These are phyloP conservation scores for Dendrocalamus sinicus DNA, from an alignment of 176 grass and related monocot species.

Conservation along the genomic window DNA sequence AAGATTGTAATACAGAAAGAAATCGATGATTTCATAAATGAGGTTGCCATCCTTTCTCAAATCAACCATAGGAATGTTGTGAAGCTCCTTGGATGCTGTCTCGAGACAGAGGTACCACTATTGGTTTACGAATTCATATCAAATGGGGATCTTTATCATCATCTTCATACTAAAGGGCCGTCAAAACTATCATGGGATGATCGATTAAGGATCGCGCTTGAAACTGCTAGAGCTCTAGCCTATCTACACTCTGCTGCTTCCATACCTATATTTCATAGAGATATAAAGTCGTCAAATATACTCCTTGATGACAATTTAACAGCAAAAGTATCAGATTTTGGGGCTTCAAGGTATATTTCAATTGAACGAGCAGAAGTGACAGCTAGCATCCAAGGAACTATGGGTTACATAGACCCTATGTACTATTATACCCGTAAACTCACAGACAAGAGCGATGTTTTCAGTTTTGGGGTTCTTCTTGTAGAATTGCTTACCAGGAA, in stretches of 20 bases:
- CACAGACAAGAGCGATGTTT: conserved; percentile 59
- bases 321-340: conserved; percentile 62
- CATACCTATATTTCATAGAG: no score
- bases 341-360: conserved; percentile 57
- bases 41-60: conserved; percentile 57
- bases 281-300: not conserved
- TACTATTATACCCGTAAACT: conserved; percentile 55
- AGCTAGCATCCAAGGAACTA: conserved; percentile 55
- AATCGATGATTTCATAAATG: conserved; percentile 50
- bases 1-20: conserved; percentile 57
- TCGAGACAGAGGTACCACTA: conserved; percentile 57
- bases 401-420: conserved; percentile 62
- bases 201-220: conserved; percentile 40
- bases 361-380: conserved; percentile 44
- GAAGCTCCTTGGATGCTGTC: conserved; percentile 61
- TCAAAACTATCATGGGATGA: conserved; percentile 21
- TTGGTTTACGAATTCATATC: conserved; percentile 64
- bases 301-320: conserved; percentile 57
- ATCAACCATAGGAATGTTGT: conserved; percentile 64
- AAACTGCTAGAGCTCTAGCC: no score
- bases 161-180: conserved; percentile 19
- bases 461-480: conserved; percentile 55
- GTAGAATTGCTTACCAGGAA: conserved; percentile 52
- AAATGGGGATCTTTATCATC: conserved; percentile 51
- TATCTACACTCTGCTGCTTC: no score